Percentiles rank a stretch among this genome's conserved stretches.
Evolutionary conservation across 2,329 filamentous ascomycete species (phyloP).

Genomic region (Penicillium nordicum): DNA sequence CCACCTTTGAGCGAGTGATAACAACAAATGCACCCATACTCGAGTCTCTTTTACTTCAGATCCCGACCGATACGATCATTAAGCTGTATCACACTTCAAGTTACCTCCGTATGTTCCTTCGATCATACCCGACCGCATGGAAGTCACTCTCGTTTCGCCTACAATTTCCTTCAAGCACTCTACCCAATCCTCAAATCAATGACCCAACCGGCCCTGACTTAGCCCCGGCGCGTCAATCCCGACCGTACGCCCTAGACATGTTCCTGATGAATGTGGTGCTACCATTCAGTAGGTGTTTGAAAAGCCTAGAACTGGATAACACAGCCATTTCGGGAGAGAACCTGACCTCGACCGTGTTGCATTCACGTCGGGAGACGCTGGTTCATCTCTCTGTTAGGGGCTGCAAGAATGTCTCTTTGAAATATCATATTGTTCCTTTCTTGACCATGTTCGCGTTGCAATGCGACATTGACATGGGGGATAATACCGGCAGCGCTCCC

Average conservation of each 20-base stretch:
- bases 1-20: constrained; percentile 53
- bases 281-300: constrained; percentile 55
- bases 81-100: constrained; percentile 57
- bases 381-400: constrained; percentile 60
- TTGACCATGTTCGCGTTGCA: constrained; percentile 48
- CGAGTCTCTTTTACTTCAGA: constrained; percentile 57
- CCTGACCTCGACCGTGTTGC: constrained; percentile 54
- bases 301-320: constrained; percentile 58
- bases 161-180: constrained; percentile 39
- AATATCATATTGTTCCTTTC: constrained; percentile 62
- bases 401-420: constrained; percentile 63
- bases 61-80: constrained; percentile 55
- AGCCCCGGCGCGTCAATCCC: constrained; percentile 48
- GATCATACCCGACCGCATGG: constrained; percentile 59
- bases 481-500: constrained; percentile 33
- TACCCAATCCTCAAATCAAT: constrained; percentile 31
- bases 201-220: constrained; percentile 33
- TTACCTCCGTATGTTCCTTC: constrained; percentile 54
- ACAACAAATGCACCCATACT: constrained; percentile 57
- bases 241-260: constrained; percentile 57
- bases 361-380: constrained; percentile 53
- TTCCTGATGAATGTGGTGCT: constrained; percentile 55
- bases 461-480: constrained; percentile 45
- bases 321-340: constrained; percentile 58
- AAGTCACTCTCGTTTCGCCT: constrained; percentile 58